Evolutionary conservation across 345 rosid genomes (phyloP), one percentile per base, ranked within the genome.

Genomic region (Citrus mangshanensis): DNA sequence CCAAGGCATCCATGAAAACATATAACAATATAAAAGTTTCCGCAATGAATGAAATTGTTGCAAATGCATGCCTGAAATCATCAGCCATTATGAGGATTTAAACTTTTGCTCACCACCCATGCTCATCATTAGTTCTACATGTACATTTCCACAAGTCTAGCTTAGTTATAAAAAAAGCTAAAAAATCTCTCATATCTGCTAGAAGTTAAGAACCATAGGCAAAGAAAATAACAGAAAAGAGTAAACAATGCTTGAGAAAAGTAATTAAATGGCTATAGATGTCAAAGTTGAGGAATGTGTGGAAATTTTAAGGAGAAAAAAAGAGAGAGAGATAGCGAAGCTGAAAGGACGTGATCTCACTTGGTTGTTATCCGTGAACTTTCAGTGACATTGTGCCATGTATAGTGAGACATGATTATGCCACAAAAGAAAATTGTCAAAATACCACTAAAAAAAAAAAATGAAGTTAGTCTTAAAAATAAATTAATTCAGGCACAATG

Each of bases 361-460:
- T 88, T 90, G 81, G 95, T 88, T 76, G 95, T 91, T 85, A 86
- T 73, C 74, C 91, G 77, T 49, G 95, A 91, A 82, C 91, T 84
- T 79, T 91, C 90, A 22, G 95, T 89, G 66, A 91, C 86, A 2
- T 89, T 91, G 78, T 91, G 95, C 95, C 95, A 91, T 18, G 95
- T 88, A 74, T 90, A 89, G 80, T 91, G 95, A 5, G 93, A 91
- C 92, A 89, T 88, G 65, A 89, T 83, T 64, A 91, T 87, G 63
- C 95, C 95, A 51, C 91, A 86, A 84, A 90, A 90, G 87, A 91
- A 91, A 73, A 91, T 75, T 46, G 95, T 89, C 81, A 91, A 81
- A 78, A 89, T 89, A 28, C 95, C 95, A 70, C 95, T 91, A 66
- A 91, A 92, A 4, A 34, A 5, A 34, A 67, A 30, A 55, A 12